A percentile compares a stretch with the other conserved stretches of the same genome.
These are phyloP conservation scores for Takashimella tepidaria DNA, from an alignment of 1,284 basidiomycete genomes.

Conservation along the genomic window DNA sequence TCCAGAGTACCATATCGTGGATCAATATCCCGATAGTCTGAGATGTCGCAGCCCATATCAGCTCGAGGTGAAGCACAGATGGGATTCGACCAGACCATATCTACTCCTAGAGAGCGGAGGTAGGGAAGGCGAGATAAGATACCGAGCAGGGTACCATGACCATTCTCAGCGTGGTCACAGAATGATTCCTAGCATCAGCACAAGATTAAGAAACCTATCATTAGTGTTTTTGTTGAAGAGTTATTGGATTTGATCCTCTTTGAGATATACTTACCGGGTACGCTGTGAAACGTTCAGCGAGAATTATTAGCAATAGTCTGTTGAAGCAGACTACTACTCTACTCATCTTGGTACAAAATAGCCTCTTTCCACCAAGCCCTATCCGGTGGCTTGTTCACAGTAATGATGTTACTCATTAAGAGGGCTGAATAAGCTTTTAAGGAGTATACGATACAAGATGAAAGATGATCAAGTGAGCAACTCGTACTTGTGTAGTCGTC, in stretches of 20 bases:
- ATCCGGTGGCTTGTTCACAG: not conserved
- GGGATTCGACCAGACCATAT: conserved; percentile 69
- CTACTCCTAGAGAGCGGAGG: conserved; percentile 63
- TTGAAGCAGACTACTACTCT: too few species aligned
- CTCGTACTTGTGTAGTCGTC: too few species aligned
- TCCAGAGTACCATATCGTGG: conserved; percentile 61
- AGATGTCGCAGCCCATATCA: conserved; percentile 56
- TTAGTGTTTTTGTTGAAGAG: too few species aligned
- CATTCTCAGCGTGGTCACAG: conserved; percentile 67
- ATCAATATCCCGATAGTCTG: conserved; percentile 69
- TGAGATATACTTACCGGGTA: not conserved
- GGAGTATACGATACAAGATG: too few species aligned
- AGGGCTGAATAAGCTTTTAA: too few species aligned
- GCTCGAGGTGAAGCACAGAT: conserved; percentile 61
- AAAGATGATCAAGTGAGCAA: too few species aligned
- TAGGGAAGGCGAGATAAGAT: conserved; percentile 65
- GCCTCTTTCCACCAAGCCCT: conserved; percentile 42
- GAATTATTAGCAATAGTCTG: too few species aligned
- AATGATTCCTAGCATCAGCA: conserved; percentile 54
- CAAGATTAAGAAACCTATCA: too few species aligned
- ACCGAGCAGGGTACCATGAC: conserved; percentile 67
- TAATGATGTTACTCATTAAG: too few species aligned
- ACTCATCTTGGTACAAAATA: conserved; percentile 33
- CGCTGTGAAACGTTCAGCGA: not conserved
- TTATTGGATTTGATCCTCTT: too few species aligned